Evolutionary conservation across 179 eudicot genomes (phyloP).

Genomic region (Beta macrorhiza): DNA sequence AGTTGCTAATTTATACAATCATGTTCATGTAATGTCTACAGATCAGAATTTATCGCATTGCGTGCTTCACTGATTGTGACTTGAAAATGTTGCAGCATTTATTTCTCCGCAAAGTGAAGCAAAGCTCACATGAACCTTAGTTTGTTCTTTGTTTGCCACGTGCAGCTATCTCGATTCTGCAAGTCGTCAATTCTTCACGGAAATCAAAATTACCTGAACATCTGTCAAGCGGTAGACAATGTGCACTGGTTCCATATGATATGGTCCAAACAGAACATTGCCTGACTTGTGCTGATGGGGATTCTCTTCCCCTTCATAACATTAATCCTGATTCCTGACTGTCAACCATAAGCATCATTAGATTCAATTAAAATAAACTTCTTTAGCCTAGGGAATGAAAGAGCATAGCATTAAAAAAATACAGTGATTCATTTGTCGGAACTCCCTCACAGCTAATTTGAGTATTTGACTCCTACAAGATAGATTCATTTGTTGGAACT

Average conservation of each 20-base stretch:
- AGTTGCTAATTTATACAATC: neutral
- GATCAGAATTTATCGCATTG: neutral
- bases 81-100: neutral
- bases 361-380: neutral
- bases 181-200: neutral
- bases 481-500: too few relatives aligned
- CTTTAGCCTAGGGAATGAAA: neutral
- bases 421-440: too few relatives aligned
- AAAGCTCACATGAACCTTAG: neutral
- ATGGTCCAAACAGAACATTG: neutral
- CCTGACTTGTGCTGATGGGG: neutral
- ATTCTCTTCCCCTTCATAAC: neutral
- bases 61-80: neutral
- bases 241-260: neutral
- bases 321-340: neutral
- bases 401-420: neutral
- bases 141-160: neutral
- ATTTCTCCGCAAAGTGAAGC: neutral
- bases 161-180: neutral
- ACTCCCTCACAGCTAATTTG: too few relatives aligned
- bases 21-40: neutral
- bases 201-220: neutral
- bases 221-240: neutral
- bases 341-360: neutral
- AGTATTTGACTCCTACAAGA: too few relatives aligned